Base-by-base conservation (phyloP, 2,329 filamentous ascomycete species). In the Alternaria alternata region DNA sequence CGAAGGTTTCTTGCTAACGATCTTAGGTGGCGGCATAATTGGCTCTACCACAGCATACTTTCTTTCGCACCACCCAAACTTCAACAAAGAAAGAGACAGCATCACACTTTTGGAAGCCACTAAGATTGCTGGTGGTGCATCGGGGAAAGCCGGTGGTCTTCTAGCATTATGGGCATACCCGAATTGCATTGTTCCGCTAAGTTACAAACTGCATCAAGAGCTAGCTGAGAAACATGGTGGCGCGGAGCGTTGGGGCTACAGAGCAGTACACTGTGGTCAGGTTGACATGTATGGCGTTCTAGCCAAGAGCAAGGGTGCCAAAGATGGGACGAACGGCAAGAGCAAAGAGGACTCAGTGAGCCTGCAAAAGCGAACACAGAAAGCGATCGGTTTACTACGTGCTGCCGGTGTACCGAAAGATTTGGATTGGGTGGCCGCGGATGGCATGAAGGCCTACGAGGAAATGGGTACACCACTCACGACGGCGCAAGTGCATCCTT, bases 161-260 rank as follows among this genome's bases (percentile, higher is more conserved):
- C 85, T 99, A 22, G 95, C 90, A 1, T 83, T 94, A 16, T 98
- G 94, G 93, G 95, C 94, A 1, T 97, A 97, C 74, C 95, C 95
- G 0, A 84, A 83, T 58, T 90, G 87, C 70, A 88, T 98, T 39
- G 94, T 97, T 0, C 92, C 92, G 0, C 82, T 98, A 42, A 96
- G 92, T 59, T 98, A 93, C 79, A 86, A 85, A 48, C 83, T 98
- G 16, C 95, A 98, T 73, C 86, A 88, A 34, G 88, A 97, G 72
- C 84, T 99, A 12, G 91, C 94, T n/a, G 86, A 88, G 4, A 90
- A 96, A 77, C 92, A 98, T 75, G 85, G 86, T 64, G 95, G 95
- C 2, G 86, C 86, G 26, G 83, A 89, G 57, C 83, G 86, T 77
- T 99, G 95, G 94, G 95, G 94, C 0, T 98, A 98, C 73, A 85